Conservation (phyloP, 179 eudicot genomes). For the Beta lomatogona region DNA sequence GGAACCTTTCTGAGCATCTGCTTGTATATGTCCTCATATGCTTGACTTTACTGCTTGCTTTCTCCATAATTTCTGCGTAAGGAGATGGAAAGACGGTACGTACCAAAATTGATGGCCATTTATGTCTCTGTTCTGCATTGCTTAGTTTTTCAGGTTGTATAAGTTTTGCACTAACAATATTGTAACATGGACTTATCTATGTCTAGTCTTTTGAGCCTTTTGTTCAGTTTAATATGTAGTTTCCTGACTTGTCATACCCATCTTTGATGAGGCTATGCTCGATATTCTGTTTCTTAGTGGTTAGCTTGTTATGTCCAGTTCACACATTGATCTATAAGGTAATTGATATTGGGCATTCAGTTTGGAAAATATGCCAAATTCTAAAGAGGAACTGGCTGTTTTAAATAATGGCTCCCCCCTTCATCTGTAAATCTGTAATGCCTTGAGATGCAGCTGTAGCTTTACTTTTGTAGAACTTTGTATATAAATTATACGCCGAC, state of each 20-base stretch:
- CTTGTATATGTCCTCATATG: not conserved
- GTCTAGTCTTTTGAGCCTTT: not conserved
- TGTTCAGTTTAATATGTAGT: no score
- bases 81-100: not conserved
- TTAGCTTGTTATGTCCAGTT: not conserved
- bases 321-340: not conserved
- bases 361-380: not conserved
- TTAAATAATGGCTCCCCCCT: not conserved
- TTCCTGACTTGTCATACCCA: not conserved
- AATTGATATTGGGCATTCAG: not conserved
- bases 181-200: no score
- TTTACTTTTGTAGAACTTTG: not conserved
- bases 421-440: no score
- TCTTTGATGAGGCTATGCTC: not conserved
- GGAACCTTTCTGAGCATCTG: no score
- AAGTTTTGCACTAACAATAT: not conserved
- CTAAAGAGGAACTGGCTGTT: not conserved
- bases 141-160: not conserved
- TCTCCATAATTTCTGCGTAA: not conserved
- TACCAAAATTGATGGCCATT: not conserved
- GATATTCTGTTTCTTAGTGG: not conserved
- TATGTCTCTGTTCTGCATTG: not conserved
- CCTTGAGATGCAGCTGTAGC: no score
- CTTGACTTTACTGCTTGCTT: not conserved
- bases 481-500: not conserved